Percentiles rank a stretch among this genome's conserved stretches.
Conservation (phyloP, 1,284 basidiomycete genomes). For the Papiliotrema flavescens region DNA sequence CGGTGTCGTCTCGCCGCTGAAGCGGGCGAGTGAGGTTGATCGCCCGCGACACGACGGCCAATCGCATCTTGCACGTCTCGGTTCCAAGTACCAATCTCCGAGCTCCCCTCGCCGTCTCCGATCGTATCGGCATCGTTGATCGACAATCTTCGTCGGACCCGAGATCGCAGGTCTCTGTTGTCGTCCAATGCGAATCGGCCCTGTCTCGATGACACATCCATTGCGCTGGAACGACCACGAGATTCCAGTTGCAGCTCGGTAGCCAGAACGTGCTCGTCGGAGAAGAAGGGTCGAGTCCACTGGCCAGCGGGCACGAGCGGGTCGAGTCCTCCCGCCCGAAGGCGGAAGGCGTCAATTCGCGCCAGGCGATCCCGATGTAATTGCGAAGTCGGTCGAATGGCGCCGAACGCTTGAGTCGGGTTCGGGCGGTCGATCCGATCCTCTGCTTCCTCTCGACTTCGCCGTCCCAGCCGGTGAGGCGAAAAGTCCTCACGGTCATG, state of each 20-base stretch:
- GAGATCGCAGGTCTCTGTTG: background rate
- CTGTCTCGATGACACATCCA: background rate
- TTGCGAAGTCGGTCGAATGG: no score
- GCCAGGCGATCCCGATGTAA: no score
- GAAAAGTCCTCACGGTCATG: background rate
- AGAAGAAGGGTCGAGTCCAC: no score
- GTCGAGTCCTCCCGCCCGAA: no score
- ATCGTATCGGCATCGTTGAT: background rate
- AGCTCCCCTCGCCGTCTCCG: background rate
- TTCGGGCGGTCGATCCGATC: background rate
- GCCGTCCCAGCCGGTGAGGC: background rate
- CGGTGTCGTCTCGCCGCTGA: constrained; percentile 1
- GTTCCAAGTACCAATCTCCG: background rate
- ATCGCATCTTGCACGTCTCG: constrained; percentile 1
- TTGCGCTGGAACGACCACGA: background rate
- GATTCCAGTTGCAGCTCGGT: background rate
- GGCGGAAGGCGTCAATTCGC: no score
- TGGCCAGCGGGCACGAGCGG: no score
- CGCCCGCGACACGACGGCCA: background rate
- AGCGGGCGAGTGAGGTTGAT: background rate
- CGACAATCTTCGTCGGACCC: background rate
- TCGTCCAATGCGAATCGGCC: background rate
- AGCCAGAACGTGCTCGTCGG: no score
- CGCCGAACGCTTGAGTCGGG: no score
- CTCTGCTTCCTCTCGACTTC: background rate